Evolutionary conservation across 768 basidiomycete species (phyloP), one percentile per base, ranked within the genome.

Genomic region (Kwoniella dendrophila): DNA sequence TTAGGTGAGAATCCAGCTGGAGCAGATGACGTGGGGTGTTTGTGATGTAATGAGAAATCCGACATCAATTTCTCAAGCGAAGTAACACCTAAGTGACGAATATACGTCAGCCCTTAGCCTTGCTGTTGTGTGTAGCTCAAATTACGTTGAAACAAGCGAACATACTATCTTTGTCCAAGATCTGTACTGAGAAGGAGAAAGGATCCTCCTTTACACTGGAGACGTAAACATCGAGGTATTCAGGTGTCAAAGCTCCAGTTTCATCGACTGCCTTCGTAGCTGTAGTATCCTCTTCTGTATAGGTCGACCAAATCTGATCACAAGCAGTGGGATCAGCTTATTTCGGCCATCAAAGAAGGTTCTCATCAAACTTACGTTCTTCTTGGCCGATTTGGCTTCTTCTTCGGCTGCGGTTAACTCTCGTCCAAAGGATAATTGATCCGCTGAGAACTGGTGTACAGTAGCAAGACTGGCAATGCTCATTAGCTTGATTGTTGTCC

Each of bases 31-130:
- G 84, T 79, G 14, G 87, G 83, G 43, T 86, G 84, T 45, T 85
- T 85, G 80, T 98, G 92, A 78, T 94, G 87, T 34, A 89, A 72
- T 5, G 91, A 89, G 72, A 99, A 96, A 63, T 98, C 93, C 53
- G 83, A 83, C 95, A 98, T 98, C 63, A 99, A 83, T 76, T 90
- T 88, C 73, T 96, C 95, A 61, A 99, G 83, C 4, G 88, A 87
- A 10, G 90, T 90, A 62, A 97, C 94, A 56, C 92, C 92, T 96
- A 57, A 2, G 2, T 14, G 29, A 57, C 56, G 16, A 60, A 33
- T 48, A 22, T 18, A 38, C 2, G 30, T 45, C 56, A 22, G 44
- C 40, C 16, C 48, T 16, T 10, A 32, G 11, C 30, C n/a, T n/a
- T n/a, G n/a, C n/a, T n/a, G n/a, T n/a, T n/a, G n/a, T n/a, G n/a